Percentiles rank a stretch among this genome's conserved stretches.
Evolutionary conservation across 768 basidiomycete species (phyloP).

Genomic region (Lenzites betulinus): DNA sequence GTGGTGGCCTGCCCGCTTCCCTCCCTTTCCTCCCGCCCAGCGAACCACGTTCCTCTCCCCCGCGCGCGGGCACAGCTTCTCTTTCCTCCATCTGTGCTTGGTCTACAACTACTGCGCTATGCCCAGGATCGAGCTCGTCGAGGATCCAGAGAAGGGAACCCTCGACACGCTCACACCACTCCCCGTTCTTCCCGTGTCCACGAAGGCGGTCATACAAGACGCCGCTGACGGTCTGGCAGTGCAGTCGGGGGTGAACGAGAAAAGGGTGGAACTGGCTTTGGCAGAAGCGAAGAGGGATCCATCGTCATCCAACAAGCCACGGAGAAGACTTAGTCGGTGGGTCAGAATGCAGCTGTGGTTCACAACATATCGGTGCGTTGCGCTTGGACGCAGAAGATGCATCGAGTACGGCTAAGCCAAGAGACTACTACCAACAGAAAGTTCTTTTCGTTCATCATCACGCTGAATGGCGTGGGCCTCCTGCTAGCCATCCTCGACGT

Average conservation of each 20-base stretch:
- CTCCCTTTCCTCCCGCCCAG: conserved; percentile 1
- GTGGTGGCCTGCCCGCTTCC: conserved; percentile 8
- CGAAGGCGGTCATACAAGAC: conserved; percentile 12
- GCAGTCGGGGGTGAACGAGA: conserved; percentile 20
- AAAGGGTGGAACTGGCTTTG: conserved; percentile 20
- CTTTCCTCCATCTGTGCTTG: neutral
- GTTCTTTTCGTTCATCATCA: conserved; percentile 37
- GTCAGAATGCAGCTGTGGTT: conserved; percentile 39
- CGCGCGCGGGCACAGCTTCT: conserved; percentile 1
- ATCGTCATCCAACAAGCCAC: conserved; percentile 17
- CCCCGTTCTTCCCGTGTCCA: conserved; percentile 16
- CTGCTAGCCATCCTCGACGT: conserved; percentile 33
- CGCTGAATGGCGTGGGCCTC: conserved; percentile 36
- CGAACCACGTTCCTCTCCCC: conserved; percentile 1
- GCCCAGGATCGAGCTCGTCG: conserved; percentile 24
- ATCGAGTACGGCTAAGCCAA: neutral
- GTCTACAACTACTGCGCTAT: conserved; percentile 17
- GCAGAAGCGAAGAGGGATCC: conserved; percentile 23
- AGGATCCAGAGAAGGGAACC: conserved; percentile 34
- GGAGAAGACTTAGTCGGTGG: conserved; percentile 30
- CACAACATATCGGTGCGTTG: conserved; percentile 39
- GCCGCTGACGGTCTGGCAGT: conserved; percentile 9
- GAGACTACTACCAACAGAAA: conserved; percentile 27
- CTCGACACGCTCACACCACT: conserved; percentile 23
- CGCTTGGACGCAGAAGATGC: neutral